Conservation (phyloP, 1,284 basidiomycete genomes). For the Gymnopus androsaceus region DNA sequence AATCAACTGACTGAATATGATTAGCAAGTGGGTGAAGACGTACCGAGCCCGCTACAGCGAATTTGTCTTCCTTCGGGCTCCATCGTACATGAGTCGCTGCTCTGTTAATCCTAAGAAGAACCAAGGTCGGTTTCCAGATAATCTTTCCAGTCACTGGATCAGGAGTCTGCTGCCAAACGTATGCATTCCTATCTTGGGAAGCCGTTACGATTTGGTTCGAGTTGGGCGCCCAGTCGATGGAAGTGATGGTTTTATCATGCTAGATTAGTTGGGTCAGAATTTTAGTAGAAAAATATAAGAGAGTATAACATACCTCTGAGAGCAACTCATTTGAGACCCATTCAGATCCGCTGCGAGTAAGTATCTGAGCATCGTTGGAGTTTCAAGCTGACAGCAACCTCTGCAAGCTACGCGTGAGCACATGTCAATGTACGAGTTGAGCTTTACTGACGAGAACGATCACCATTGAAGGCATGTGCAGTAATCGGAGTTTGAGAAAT, state of each 20-base stretch:
- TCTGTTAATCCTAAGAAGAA: conserved; percentile 91
- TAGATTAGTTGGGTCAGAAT: conserved; percentile 31
- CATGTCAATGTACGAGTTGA: conserved; percentile 2
- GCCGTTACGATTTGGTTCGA: conserved; percentile 98
- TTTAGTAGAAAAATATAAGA: not conserved
- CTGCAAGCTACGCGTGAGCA: conserved; percentile 41
- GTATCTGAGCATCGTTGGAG: conserved; percentile 88
- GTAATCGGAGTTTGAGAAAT: conserved; percentile 88
- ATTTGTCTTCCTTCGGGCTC: conserved; percentile 98
- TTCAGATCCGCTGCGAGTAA: conserved; percentile 62
- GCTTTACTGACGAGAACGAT: conserved; percentile 73
- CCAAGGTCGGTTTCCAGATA: conserved; percentile 96
- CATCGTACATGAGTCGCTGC: conserved; percentile 95
- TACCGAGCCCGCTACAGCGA: conserved; percentile 96
- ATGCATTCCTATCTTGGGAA: conserved; percentile 98
- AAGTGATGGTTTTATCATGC: conserved; percentile 99
- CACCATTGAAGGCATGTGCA: conserved; percentile 90
- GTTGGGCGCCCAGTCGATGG: conserved; percentile 97
- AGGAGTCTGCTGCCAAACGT: conserved; percentile 90
- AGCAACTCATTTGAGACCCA: conserved; percentile 85
- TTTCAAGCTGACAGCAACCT: conserved; percentile 92
- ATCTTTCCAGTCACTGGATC: conserved; percentile 70
- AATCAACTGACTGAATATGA: conserved; percentile 10
- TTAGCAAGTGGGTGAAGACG: conserved; percentile 23
- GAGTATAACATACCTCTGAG: conserved; percentile 67